Base-by-base conservation (phyloP, 2,329 filamentous ascomycete genomes). In the Lasiodiplodia gonubiensis region DNA sequence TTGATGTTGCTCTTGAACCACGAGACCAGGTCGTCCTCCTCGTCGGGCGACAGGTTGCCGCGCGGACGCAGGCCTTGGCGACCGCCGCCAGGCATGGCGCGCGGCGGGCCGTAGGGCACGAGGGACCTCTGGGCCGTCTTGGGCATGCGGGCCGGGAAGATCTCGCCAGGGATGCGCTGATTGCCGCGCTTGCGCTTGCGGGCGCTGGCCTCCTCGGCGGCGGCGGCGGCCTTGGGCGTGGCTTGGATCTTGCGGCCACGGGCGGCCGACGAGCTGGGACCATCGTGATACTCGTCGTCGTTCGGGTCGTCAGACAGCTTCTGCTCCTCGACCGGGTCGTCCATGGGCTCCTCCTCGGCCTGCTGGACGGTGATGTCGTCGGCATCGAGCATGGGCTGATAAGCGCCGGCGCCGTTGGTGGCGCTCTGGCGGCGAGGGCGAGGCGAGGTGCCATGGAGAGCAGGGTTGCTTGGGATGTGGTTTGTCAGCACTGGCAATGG, bases 121-220 rank as follows among this genome's bases (percentile, higher is more conserved):
- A 16, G 10, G 27, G n/a, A 30, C 42, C n/a, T 30, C 42, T 30
- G 18, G n/a, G 42, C 16, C 12, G 21, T 5, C 39, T 35, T 61
- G 57, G 59, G 42, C 42, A 63, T 35, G 59, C 59, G 59, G n/a
- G 59, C 42, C 3, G 59, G 59, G 59, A 63, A 63, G 59, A 63
- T 63, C 59, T 63, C 59, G 59, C 59, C 59, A n/a, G 59, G 59
- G 14, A 63, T 51, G 46, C 59, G 59, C 25, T 30, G 16, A n/a
- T 18, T 18, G 42, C 42, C 59, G 37, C 64, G 64, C 53, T 66
- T 66, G 27, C 64, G 52, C 64, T 66, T 66, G 27, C 46, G 42
- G 23, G 27, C 39, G 30, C 14, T 55, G 23, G 51, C 63, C 42
- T 59, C 64, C 16, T 46, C 64, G n/a, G 39, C 52, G 21, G 37